Conservation (phyloP, 306 rosid genomes). For the Comarum palustre region DNA sequence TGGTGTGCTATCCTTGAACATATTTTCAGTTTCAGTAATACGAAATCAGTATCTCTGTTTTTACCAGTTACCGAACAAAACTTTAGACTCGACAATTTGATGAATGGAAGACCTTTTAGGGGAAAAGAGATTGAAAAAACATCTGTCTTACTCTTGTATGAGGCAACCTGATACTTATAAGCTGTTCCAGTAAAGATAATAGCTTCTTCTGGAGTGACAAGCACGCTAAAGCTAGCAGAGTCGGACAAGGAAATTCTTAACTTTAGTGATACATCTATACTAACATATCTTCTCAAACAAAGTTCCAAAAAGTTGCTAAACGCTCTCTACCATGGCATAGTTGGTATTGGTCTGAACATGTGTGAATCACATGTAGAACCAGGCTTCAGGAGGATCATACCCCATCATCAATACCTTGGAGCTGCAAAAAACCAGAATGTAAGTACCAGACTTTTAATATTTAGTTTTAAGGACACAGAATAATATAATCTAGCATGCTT, state of each 20-base stretch:
- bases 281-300: not conserved
- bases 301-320: not conserved
- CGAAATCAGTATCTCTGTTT: too few species aligned
- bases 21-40: too few species aligned
- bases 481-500: too few species aligned
- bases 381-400: not conserved
- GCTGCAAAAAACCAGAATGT: conserved; percentile 34
- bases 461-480: not conserved
- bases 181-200: not conserved
- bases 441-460: too few species aligned
- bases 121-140: too few species aligned
- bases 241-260: not conserved
- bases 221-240: not conserved
- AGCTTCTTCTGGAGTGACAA: not conserved
- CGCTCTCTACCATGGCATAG: not conserved
- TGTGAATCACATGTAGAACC: not conserved
- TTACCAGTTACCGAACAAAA: too few species aligned
- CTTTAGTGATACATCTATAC: not conserved
- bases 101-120: too few species aligned
- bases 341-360: not conserved
- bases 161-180: not conserved
- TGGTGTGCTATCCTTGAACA: too few species aligned
- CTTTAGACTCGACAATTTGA: too few species aligned
- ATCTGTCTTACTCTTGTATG: too few species aligned
- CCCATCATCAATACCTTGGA: conserved; percentile 51